phyloP scores from a whole-genome alignment of 2,329 filamentous ascomycete genomes.

The Verticillium albo-atrum region DNA sequence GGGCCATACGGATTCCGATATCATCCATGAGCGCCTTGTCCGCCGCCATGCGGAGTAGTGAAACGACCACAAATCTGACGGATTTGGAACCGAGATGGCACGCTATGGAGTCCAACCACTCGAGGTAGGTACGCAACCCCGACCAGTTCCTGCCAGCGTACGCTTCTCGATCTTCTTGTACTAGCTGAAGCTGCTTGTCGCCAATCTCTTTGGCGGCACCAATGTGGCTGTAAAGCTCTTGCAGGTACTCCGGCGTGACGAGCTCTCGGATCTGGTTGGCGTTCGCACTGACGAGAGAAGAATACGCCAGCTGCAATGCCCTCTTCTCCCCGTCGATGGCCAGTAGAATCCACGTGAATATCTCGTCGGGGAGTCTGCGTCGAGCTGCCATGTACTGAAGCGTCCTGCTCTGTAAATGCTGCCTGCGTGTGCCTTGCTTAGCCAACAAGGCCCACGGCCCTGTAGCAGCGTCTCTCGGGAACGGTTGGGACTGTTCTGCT shows the following conservation, averaged over 20 bases:
- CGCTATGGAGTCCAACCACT: constrained; percentile 34
- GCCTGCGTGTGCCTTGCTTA: constrained; percentile 46
- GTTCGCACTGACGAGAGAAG: constrained; percentile 37
- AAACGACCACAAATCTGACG: constrained; percentile 34
- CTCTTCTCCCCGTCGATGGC: constrained; percentile 50
- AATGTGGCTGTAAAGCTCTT: constrained; percentile 52
- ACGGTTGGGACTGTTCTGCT: constrained; percentile 18
- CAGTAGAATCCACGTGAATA: constrained; percentile 63
- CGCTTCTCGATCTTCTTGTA: constrained; percentile 19
- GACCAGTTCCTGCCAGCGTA: constrained; percentile 41
- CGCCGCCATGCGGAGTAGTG: constrained; percentile 51
- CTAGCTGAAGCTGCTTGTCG: constrained; percentile 16
- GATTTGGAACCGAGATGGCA: constrained; percentile 26
- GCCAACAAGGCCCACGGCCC: constrained; percentile 44
- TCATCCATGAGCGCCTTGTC: constrained; percentile 40
- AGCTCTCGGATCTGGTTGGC: not conserved
- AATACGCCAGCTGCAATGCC: constrained; percentile 56
- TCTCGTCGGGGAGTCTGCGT: constrained; percentile 51
- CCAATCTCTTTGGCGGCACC: constrained; percentile 49
- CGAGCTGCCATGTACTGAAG: constrained; percentile 44
- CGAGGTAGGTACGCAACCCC: constrained; percentile 36
- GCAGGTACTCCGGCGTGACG: constrained; percentile 33
- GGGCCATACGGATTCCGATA: constrained; percentile 26
- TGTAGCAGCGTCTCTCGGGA: constrained; percentile 30
- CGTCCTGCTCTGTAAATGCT: constrained; percentile 59